Base-by-base conservation (phyloP, 1,284 basidiomycete species). In the Agroathelia rolfsii region DNA sequence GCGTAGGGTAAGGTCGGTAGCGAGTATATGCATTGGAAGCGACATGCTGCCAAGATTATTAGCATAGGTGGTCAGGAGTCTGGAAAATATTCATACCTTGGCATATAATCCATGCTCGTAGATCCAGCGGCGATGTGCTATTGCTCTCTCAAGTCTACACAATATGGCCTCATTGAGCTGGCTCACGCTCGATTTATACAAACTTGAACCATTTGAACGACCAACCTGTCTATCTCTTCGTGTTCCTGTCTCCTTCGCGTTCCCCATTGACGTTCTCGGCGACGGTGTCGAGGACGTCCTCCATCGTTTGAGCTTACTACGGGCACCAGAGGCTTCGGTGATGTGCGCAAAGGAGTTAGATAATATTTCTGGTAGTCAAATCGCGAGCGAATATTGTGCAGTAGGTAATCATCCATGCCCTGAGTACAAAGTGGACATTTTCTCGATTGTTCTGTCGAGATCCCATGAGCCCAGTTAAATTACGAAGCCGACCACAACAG, bases 341-440 rank as follows among this genome's bases (percentile, higher is more conserved):
- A 72, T 12, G 64, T 60, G 8, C 68, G 69, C 28, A 81, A 53
- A 10, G 87, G 85, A 0, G 73, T 58, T 5, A 93, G 65, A 51
- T 74, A 81, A 55, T 84, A 76, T 54, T 89, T 86, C 47, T 80
- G 71, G 48, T 80, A 87, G 54, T 86, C 84, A 45, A 71, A 76
- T 38, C 73, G 70, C 6, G 80, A 81, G 38, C 81, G 70, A 36
- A 84, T 72, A 40, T 74, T 71, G 52, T 93, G 88, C 30, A 92
- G 81, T 28, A 94, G 58, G 51, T 87, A 80, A 14, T 75, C 67
- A 10, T 49, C 25, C 42, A 88, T 76, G 20, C 66, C 54, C 35
- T 79, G 74, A 0, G 80, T 72, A 53, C 88, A 94, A 1, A 94
- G 62, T 0, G 88, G 88, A 50, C 88, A 94, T 44, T 72, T 63